phyloP scores from a whole-genome alignment of 306 rosid species.

The Neltuma alba region DNA sequence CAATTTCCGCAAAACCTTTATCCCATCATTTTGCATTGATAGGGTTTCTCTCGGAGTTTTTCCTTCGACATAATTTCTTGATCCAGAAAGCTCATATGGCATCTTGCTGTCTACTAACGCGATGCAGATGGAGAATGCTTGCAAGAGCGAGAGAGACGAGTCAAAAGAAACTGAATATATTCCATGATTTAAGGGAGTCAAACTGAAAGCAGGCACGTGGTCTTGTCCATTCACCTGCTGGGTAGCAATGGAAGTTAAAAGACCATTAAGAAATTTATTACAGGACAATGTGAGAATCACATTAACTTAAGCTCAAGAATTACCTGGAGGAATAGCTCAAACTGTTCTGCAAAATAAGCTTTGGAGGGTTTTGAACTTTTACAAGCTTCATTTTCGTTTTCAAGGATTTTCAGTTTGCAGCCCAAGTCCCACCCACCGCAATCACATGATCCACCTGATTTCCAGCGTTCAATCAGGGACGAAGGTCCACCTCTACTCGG shows the following conservation, averaged over 20 bases:
- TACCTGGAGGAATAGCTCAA: slow-evolving; percentile 86
- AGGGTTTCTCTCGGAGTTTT: slow-evolving; percentile 33
- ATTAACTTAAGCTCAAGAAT: background rate
- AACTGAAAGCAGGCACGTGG: slow-evolving; percentile 53
- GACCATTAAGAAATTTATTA: slow-evolving; percentile 14
- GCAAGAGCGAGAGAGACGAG: slow-evolving; percentile 71
- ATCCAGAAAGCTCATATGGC: slow-evolving; percentile 52
- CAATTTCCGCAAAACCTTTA: slow-evolving; percentile 35
- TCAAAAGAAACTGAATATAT: slow-evolving; percentile 79
- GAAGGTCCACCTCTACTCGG: slow-evolving; percentile 98
- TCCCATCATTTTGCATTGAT: slow-evolving; percentile 47
- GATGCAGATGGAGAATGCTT: slow-evolving; percentile 89
- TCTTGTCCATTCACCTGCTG: slow-evolving; percentile 71
- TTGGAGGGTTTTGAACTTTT: slow-evolving; percentile 50
- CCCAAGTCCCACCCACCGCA: slow-evolving; percentile 99
- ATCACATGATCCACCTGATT: slow-evolving; percentile 89
- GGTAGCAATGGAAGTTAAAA: slow-evolving; percentile 38
- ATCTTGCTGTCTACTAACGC: slow-evolving; percentile 71
- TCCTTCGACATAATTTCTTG: slow-evolving; percentile 52
- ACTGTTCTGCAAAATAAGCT: slow-evolving; percentile 46
- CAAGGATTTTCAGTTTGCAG: slow-evolving; percentile 74
- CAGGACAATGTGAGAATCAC: slow-evolving; percentile 5
- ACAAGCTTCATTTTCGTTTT: slow-evolving; percentile 47
- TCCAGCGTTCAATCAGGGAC: slow-evolving; percentile 92
- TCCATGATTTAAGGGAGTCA: slow-evolving; percentile 65